Percentiles rank a stretch among this genome's conserved stretches.
These are phyloP conservation scores for Phaeolepiota aurea DNA, from an alignment of 768 basidiomycete species.

Conservation along the genomic window DNA sequence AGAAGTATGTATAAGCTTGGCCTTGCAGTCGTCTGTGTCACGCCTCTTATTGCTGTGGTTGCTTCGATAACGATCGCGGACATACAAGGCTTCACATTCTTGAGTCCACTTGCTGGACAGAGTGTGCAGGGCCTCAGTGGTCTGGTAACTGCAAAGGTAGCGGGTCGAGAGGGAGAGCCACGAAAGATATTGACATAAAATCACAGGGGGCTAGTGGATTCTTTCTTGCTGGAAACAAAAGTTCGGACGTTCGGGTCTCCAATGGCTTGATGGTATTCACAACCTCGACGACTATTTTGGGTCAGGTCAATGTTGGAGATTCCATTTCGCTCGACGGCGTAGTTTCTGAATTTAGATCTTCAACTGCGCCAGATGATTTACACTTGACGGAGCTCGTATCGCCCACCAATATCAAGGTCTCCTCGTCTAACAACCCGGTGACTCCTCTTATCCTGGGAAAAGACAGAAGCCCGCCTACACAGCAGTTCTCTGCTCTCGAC, in stretches of 20 bases:
- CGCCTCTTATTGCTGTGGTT: conserved; percentile 18
- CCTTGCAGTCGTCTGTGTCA: conserved; percentile 18
- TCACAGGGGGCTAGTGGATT: conserved; percentile 36
- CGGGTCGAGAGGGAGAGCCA: too few species aligned
- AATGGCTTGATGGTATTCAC: conserved; percentile 45
- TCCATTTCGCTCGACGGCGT: conserved; percentile 32
- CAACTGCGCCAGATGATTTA: conserved; percentile 33
- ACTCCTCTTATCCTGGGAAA: conserved; percentile 42
- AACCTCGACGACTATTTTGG: conserved; percentile 23
- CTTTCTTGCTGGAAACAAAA: conserved; percentile 36
- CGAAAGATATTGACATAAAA: neutral
- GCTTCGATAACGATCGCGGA: conserved; percentile 33
- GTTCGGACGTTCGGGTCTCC: conserved; percentile 36
- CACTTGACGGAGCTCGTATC: conserved; percentile 39
- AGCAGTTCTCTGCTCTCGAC: conserved; percentile 40
- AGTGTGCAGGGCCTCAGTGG: conserved; percentile 39
- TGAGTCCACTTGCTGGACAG: conserved; percentile 36
- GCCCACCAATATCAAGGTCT: conserved; percentile 32
- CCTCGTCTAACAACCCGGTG: conserved; percentile 37
- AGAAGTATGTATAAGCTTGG: conserved; percentile 27
- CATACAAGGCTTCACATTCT: conserved; percentile 41
- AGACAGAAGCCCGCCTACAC: conserved; percentile 45
- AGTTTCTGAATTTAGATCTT: conserved; percentile 44
- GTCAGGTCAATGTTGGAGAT: conserved; percentile 38
- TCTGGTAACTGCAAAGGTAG: conserved; percentile 45